Base-by-base conservation (phyloP, 768 basidiomycete species). In the Boletus rubroflammeus region DNA sequence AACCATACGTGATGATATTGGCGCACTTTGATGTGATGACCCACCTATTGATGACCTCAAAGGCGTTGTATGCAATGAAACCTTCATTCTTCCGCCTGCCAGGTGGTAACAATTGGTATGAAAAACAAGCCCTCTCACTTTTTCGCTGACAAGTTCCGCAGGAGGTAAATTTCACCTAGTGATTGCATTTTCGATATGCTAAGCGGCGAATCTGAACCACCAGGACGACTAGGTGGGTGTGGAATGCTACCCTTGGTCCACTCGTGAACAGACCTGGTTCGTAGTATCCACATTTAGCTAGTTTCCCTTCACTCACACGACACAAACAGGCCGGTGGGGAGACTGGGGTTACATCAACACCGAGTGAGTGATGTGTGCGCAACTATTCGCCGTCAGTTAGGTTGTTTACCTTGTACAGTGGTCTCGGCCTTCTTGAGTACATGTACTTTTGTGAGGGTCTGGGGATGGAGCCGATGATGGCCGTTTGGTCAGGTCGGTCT, bases 1-100 rank as follows among this genome's bases (percentile, higher is more conserved):
- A 9, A 73, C 78, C 60, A 81, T 79, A 42, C 28, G 67, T 56
- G 13, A 41, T 23, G 3, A 41, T 4, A 5, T 23, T 40, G 7
- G 25, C 9, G 25, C 42, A 26, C 17, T 10, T 43, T 25, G 17
- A 1, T 26, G 25, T 10, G 25, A 25, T 36, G 28, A 43, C 10
- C 10, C 45, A 21, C 6, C 3, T 29, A 19, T 21, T 42, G 29
- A 43, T 23, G 5, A 36, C 7, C 15, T 40, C 21, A 9, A 25
- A 84, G 80, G 71, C 80, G 2, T 69, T 86, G 38, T 70, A 72
- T 13, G 80, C 78, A 13, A 76, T 81, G 71, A 76, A 75, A 5
- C 83, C 85, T 15, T 71, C 78, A 15, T 81, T 86, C 64, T 84
- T 82, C 74, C 75, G 85, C 15, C 78, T 85, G 62, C 84, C 84